phyloP scores from a whole-genome alignment of 306 rosid species.

The Vigna trinervia region DNA sequence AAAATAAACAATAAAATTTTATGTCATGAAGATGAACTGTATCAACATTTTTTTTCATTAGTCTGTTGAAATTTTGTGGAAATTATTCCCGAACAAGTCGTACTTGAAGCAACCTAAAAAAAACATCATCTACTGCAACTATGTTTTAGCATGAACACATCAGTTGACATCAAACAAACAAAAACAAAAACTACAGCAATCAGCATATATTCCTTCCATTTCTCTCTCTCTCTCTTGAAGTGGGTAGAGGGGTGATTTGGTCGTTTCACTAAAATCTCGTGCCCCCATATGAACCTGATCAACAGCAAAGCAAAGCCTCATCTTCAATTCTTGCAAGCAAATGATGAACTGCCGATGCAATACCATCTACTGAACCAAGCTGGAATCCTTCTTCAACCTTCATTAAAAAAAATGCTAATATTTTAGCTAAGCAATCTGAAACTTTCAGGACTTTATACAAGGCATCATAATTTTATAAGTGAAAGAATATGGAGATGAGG shows the following conservation, averaged over 20 bases:
- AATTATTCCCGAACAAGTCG: conserved; percentile 34
- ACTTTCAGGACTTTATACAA: neutral
- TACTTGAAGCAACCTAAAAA: conserved; percentile 19
- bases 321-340: conserved; percentile 75
- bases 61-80: conserved; percentile 12
- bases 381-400: conserved; percentile 92
- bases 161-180: conserved; percentile 24
- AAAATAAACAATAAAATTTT: neutral
- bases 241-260: conserved; percentile 37
- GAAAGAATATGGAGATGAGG: neutral
- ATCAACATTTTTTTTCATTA: conserved; percentile 32
- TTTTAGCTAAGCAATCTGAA: conserved; percentile 30
- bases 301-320: conserved; percentile 56
- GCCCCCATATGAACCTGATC: conserved; percentile 11
- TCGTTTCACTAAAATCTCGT: conserved; percentile 42
- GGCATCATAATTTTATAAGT: neutral
- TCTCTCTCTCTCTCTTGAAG: conserved; percentile 1
- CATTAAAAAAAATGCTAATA: conserved; percentile 19
- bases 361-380: conserved; percentile 76
- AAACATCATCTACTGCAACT: conserved; percentile 30
- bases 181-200: conserved; percentile 16
- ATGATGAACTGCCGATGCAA: conserved; percentile 81
- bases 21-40: conserved; percentile 5
- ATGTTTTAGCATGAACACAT: conserved; percentile 39
- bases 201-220: conserved; percentile 22